These are phyloP conservation scores for Cucurbita ficifolia DNA, from an alignment of 306 rosid species.

Conservation along the genomic window DNA sequence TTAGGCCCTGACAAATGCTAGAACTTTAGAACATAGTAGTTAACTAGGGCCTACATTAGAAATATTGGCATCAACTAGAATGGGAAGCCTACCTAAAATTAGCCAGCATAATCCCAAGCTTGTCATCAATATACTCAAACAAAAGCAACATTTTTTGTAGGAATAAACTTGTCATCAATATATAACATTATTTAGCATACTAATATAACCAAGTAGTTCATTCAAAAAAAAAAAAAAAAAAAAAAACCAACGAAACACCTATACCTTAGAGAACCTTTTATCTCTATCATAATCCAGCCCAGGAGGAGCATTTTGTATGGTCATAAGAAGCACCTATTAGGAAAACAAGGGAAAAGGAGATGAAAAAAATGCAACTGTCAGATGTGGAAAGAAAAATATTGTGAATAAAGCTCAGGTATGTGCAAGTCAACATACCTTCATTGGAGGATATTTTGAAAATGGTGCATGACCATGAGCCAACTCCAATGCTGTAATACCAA, in stretches of 20 bases:
- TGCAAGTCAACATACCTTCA: slow-evolving; percentile 23
- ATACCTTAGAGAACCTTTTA: slow-evolving; percentile 94
- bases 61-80: background rate
- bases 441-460: slow-evolving; percentile 43
- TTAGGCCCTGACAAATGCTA: background rate
- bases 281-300: slow-evolving; percentile 99
- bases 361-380: background rate
- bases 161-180: background rate
- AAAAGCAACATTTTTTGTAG: background rate
- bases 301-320: slow-evolving; percentile 99
- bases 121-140: background rate
- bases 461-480: slow-evolving; percentile 55
- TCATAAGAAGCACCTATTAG: slow-evolving; percentile 84
- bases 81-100: background rate
- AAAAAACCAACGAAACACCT: slow-evolving; percentile 30
- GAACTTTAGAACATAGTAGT: background rate
- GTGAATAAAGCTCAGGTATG: background rate
- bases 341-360: background rate
- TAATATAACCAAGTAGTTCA: background rate
- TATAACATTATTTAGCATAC: background rate
- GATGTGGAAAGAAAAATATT: background rate
- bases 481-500: slow-evolving; percentile 47
- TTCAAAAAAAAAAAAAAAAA: slow-evolving; percentile 17
- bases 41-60: background rate
- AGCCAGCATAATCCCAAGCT: background rate